Evolutionary conservation across 2,329 filamentous ascomycete species (phyloP), one percentile per base, ranked within the genome.

Genomic region (Fusarium multiceps): DNA sequence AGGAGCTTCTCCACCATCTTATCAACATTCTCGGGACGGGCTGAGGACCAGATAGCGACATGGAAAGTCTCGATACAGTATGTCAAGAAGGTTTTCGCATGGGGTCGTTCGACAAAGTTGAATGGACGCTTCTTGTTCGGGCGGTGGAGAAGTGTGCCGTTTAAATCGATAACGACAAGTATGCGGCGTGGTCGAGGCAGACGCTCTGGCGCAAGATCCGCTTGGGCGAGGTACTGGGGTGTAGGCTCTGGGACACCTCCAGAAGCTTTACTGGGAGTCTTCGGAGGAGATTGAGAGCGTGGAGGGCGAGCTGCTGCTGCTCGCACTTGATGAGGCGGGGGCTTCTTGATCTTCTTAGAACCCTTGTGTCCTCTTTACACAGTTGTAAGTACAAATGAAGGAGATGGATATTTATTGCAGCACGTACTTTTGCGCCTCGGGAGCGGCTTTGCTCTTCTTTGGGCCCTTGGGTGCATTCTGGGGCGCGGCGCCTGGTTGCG

Each of bases 21-120:
- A 11, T 80, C 71, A 16, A 97, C 93, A 69, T 96, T 98, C 2
- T 86, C 79, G 0, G 90, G 90, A 21, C 86, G 87, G 0, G 95
- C 94, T 9, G 93, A 97, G 3, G 95, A 97, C 94, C 95, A 99
- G 61, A 98, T 88, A 81, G 94, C 93, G 30, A 97, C 91, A 55
- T 85, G 84, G 82, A 97, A 95, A 62, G 90, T 89, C 14, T 87
- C 80, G 72, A 97, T 85, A 71, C 94, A 87, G 78, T 94, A 93
- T 28, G 85, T 76, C 6, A 98, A 81, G 78, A 99, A 98, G 1
- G 81, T 71, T 4, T 82, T 74, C 2, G 96, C 86, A 68, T 90
- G 85, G 0, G 92, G 92, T 1, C 96, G 91, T 69, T 86, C 81
- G 45, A 89, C 80, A 77, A 94, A 92, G 43, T 79, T 77, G 12